These are phyloP conservation scores for Cunninghamia lanceolata DNA, from an alignment of 75 land plant genomes.

Conservation along the genomic window DNA sequence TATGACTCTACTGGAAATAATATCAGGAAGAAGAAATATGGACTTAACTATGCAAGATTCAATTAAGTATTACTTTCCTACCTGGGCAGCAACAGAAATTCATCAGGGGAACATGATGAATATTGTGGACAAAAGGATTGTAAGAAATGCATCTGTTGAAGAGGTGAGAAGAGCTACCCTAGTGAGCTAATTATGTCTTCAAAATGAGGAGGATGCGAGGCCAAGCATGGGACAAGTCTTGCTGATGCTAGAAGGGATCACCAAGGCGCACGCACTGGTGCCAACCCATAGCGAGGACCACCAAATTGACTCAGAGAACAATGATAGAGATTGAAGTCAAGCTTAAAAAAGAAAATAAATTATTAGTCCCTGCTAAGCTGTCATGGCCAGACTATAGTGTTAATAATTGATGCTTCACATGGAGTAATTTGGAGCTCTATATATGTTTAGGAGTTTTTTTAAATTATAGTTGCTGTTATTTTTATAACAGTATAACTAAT, in stretches of 20 bases:
- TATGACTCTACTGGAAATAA: slow-evolving; percentile 7
- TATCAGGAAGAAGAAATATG: slow-evolving; percentile 5
- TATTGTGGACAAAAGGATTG: slow-evolving; percentile 19
- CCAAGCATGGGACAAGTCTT: slow-evolving; percentile 37
- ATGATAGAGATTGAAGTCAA: too few species aligned
- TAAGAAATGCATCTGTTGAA: slow-evolving; percentile 1
- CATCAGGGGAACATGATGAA: slow-evolving; percentile 8
- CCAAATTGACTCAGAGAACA: too few species aligned
- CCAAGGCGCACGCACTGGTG: too few species aligned
- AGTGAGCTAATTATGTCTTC: slow-evolving; percentile 32
- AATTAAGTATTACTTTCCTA: slow-evolving; percentile 10
- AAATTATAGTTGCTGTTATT: too few species aligned
- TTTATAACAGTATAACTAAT: too few species aligned
- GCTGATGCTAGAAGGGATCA: slow-evolving; percentile 33
- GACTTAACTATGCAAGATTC: background rate
- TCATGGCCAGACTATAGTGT: too few species aligned
- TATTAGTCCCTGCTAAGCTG: too few species aligned
- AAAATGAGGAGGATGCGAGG: slow-evolving; percentile 24
- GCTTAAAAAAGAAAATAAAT: too few species aligned
- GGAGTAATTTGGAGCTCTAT: too few species aligned
- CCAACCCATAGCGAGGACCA: too few species aligned
- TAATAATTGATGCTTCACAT: too few species aligned
- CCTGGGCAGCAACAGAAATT: slow-evolving; percentile 10
- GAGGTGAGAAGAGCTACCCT: slow-evolving; percentile 14
- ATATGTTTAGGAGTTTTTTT: too few species aligned